phyloP scores from a whole-genome alignment of 1,139 yeast species.

The Geotrichum aggregatum region DNA sequence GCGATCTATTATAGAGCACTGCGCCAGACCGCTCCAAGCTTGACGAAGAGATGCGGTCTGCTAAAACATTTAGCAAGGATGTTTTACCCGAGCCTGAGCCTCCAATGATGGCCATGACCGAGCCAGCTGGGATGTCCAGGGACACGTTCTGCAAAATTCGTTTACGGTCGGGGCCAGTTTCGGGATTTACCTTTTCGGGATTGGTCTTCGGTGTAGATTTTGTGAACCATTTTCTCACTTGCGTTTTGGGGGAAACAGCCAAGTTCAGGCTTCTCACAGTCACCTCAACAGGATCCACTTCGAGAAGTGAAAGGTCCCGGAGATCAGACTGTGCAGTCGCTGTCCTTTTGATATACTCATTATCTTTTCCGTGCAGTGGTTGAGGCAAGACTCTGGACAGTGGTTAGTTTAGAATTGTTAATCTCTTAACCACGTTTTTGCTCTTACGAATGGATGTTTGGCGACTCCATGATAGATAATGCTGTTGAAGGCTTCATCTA shows the following conservation, averaged over 20 bases:
- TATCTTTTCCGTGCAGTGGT: neutral
- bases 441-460: too few species aligned
- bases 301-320: constrained; percentile 10
- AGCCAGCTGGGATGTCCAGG: constrained; percentile 52
- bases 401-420: too few species aligned
- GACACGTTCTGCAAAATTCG: constrained; percentile 42
- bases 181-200: neutral
- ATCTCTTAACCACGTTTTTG: too few species aligned
- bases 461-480: too few species aligned
- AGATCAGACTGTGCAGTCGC: neutral
- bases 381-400: neutral
- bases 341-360: neutral
- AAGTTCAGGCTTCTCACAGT: constrained; percentile 17
- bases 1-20: constrained; percentile 43
- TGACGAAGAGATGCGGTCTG: constrained; percentile 51
- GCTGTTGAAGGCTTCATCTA: too few species aligned
- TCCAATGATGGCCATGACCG: constrained; percentile 68
- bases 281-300: constrained; percentile 16
- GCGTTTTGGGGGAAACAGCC: constrained; percentile 1
- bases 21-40: constrained; percentile 32
- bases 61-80: constrained; percentile 66
- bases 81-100: constrained; percentile 90
- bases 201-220: neutral
- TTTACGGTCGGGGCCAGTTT: neutral
- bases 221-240: neutral